Base-by-base conservation (phyloP, 768 basidiomycete species). In the Naganishia kalamii region DNA sequence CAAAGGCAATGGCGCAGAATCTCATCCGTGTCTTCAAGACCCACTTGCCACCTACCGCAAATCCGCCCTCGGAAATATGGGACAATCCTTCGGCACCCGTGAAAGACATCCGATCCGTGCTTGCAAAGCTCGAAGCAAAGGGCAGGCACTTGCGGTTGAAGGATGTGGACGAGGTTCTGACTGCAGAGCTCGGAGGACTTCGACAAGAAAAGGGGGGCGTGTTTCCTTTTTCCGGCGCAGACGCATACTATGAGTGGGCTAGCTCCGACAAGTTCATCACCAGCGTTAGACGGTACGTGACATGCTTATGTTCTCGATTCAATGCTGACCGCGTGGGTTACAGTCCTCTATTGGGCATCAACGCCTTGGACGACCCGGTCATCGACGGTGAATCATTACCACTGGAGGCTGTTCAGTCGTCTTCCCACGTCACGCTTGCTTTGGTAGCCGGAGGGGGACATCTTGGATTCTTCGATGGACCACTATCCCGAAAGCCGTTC, bases 291-390 rank as follows among this genome's bases (percentile, higher is more conserved):
- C 67, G 73, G 76, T 57, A 57, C 23, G 54, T 57, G 6, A 5
- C 23, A 29, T 74, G 51, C 54, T 72, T 70, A 44, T 13, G n/a
- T 49, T 15, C 27, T 32, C 29, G 21, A 62, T 12, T 19, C 19
- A 15, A 32, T 30, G 17, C 47, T 47, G n/a, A 4, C 29, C 40
- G 43, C 37, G 35, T 7, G 3, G 37, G 3, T 33, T 19, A 17
- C 59, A 78, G 76, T 48, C 78, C 78, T 0, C 63, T 74, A 4
- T 67, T 79, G 11, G 70, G 71, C 11, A 74, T 79, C 61, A 77
- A 75, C 69, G 76, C 77, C 8, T 75, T 77, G 40, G 78, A 79
- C 65, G 78, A 79, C 66, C 78, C 78, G 0, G 73, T 79, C 33
- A 72, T 76, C 25, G 71, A 72, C 37, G 74, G 75, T 11, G 54